phyloP scores from a whole-genome alignment of 2,329 filamentous ascomycete species.

The Orbilia quercus region DNA sequence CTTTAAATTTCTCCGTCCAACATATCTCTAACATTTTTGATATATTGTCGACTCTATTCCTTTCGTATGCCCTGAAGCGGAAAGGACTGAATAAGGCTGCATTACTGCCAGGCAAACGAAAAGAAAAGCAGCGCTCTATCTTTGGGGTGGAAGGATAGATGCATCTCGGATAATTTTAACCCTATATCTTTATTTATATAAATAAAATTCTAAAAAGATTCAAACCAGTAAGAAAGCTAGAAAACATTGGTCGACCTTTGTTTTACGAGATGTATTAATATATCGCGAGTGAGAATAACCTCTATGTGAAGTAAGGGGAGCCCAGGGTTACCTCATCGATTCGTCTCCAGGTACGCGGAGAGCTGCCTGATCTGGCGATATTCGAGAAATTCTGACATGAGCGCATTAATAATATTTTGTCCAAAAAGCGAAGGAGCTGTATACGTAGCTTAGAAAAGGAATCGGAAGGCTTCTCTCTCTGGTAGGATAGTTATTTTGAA shows the following conservation, averaged over 20 bases:
- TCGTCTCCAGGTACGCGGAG: constrained; percentile 12
- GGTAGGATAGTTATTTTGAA: neutral
- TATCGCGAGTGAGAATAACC: neutral
- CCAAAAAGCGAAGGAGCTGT: neutral
- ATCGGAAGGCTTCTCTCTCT: neutral
- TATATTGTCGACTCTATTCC: too few relatives aligned
- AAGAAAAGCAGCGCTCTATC: neutral
- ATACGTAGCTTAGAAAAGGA: neutral
- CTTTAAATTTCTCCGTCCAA: neutral
- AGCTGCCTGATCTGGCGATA: constrained; percentile 21
- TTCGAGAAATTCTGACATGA: constrained; percentile 37
- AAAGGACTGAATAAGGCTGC: constrained; percentile 31
- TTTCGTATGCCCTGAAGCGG: neutral
- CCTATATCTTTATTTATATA: constrained; percentile 15
- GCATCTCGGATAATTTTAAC: constrained; percentile 36
- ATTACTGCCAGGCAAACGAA: too few relatives aligned
- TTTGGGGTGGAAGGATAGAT: neutral
- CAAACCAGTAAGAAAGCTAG: too few relatives aligned
- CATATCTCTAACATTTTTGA: neutral
- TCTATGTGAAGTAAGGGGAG: neutral
- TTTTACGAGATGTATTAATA: neutral
- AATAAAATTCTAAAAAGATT: too few relatives aligned
- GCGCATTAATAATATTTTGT: neutral
- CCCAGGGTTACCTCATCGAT: too few relatives aligned
- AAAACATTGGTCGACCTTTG: too few relatives aligned